Evolutionary conservation across 192 early-diverging fungal species (phyloP).

Genomic region (Coemansia sp.): DNA sequence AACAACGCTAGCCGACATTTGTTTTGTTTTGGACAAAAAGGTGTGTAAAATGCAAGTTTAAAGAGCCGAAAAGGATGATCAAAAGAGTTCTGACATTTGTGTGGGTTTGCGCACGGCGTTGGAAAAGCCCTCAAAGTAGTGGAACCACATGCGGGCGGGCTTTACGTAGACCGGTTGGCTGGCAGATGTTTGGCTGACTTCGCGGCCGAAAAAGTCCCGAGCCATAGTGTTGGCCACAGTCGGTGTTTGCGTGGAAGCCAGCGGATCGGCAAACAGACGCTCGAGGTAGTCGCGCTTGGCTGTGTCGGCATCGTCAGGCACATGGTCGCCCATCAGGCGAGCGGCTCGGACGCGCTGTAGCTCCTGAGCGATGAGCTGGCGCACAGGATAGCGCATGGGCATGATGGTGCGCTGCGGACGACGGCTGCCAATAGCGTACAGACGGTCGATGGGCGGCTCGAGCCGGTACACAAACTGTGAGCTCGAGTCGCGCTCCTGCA

Average conservation of each 20-base stretch:
- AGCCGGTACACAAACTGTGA: slow-evolving; percentile 51
- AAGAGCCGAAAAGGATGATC: slow-evolving; percentile 11
- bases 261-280: slow-evolving; percentile 34
- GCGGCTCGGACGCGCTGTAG: slow-evolving; percentile 41
- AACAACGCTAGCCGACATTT: slow-evolving; percentile 6
- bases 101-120: slow-evolving; percentile 85
- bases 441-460: slow-evolving; percentile 72
- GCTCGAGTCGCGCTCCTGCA: slow-evolving; percentile 32
- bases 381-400: slow-evolving; percentile 69
- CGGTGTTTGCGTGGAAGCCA: slow-evolving; percentile 5
- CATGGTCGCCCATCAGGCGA: not conserved
- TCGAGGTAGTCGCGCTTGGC: slow-evolving; percentile 29
- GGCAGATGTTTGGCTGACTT: not conserved
- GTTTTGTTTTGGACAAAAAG: not conserved
- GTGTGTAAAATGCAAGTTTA: not conserved
- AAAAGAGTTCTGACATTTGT: slow-evolving; percentile 63
- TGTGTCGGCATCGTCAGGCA: slow-evolving; percentile 14
- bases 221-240: not conserved
- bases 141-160: slow-evolving; percentile 59
- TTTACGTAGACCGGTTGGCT: not conserved
- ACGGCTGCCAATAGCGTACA: slow-evolving; percentile 22
- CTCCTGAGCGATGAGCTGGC: slow-evolving; percentile 81
- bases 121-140: slow-evolving; percentile 87
- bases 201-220: slow-evolving; percentile 80
- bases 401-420: slow-evolving; percentile 31